These are phyloP conservation scores for Dryas integrifolia DNA, from an alignment of 331 rosid species.

Conservation along the genomic window DNA sequence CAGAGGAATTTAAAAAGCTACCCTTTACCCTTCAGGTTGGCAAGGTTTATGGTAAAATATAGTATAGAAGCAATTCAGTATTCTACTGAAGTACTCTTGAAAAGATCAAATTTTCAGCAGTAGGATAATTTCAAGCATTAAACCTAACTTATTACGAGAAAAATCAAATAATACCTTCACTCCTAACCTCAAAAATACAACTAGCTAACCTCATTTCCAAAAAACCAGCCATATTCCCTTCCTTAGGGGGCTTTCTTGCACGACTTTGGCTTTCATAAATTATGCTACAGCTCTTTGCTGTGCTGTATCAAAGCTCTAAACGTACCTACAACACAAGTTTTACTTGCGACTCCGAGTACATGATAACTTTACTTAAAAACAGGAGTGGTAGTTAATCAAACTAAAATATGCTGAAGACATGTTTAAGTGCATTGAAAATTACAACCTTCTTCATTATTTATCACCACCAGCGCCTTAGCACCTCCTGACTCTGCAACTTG, in stretches of 20 bases:
- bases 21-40: not conserved
- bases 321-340: not conserved
- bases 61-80: not conserved
- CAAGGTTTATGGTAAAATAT: not conserved
- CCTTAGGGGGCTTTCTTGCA: not conserved
- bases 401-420: constrained; percentile 5
- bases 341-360: not conserved
- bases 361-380: not conserved
- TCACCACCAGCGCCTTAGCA: constrained; percentile 61
- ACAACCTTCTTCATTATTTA: constrained; percentile 67
- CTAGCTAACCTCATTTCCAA: not conserved
- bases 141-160: not conserved
- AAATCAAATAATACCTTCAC: not conserved
- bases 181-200: not conserved
- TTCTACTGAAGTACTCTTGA: not conserved
- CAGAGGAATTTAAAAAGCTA: too few species aligned
- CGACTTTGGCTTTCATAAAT: not conserved
- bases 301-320: not conserved
- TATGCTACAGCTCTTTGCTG: not conserved
- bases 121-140: not conserved
- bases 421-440: constrained; percentile 22
- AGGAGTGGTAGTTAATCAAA: constrained; percentile 4
- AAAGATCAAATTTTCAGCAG: not conserved
- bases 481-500: constrained; percentile 60
- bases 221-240: not conserved